phyloP scores from a whole-genome alignment of 2,329 filamentous ascomycete species.

The Fusarium solani-melongenae region DNA sequence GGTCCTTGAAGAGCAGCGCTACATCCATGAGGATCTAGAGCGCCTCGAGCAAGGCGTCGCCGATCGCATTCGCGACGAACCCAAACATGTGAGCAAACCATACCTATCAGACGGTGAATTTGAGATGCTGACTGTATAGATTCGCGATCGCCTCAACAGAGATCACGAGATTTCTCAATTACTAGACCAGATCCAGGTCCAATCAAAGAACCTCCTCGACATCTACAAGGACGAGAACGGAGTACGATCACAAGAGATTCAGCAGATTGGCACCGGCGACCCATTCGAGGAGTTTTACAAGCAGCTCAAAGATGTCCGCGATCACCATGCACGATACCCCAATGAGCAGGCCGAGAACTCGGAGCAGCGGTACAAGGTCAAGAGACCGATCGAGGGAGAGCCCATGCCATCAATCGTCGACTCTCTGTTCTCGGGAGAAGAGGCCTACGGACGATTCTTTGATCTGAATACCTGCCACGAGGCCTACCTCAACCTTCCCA shows the following conservation, averaged over 20 bases:
- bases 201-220: slow-evolving; percentile 81
- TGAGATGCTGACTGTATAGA: slow-evolving; percentile 60
- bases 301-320: slow-evolving; percentile 82
- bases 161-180: slow-evolving; percentile 94
- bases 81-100: slow-evolving; percentile 76
- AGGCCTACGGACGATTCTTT: slow-evolving; percentile 91
- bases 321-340: slow-evolving; percentile 90
- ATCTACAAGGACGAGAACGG: slow-evolving; percentile 87
- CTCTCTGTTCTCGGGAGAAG: slow-evolving; percentile 94
- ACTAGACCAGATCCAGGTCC: slow-evolving; percentile 85
- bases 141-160: slow-evolving; percentile 87
- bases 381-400: slow-evolving; percentile 72
- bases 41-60: slow-evolving; percentile 93
- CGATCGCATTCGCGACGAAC: slow-evolving; percentile 89
- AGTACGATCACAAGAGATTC: slow-evolving; percentile 80
- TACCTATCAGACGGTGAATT: neutral
- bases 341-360: slow-evolving; percentile 96
- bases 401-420: slow-evolving; percentile 78
- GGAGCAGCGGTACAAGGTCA: slow-evolving; percentile 86
- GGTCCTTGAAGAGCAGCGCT: slow-evolving; percentile 92
- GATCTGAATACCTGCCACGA: slow-evolving; percentile 89
- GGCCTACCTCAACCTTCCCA: slow-evolving; percentile 87
- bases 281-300: slow-evolving; percentile 92
- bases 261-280: slow-evolving; percentile 85
- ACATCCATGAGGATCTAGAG: slow-evolving; percentile 96